Evolutionary conservation across 495 filamentous ascomycete species (phyloP).

Genomic region (Aspergillus conjunctus): DNA sequence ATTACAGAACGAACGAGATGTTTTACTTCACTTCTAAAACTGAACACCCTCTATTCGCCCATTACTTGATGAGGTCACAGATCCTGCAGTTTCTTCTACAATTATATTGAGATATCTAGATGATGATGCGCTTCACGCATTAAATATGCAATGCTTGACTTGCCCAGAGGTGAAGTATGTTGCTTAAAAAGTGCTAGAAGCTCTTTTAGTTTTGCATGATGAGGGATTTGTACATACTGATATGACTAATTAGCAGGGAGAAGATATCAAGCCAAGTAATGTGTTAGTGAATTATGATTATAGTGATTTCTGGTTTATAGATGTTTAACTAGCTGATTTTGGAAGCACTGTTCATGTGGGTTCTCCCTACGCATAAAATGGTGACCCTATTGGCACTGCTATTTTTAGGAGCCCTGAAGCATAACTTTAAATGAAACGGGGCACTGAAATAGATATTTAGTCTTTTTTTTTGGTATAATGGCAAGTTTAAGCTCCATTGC

Average conservation of each 20-base stretch:
- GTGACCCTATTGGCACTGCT: slow-evolving; percentile 37
- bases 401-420: slow-evolving; percentile 46
- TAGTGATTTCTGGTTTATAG: slow-evolving; percentile 36
- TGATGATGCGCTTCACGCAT: slow-evolving; percentile 38
- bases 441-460: slow-evolving; percentile 48
- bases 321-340: slow-evolving; percentile 44
- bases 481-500: slow-evolving; percentile 22
- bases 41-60: slow-evolving; percentile 32
- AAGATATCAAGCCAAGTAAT: slow-evolving; percentile 29
- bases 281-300: slow-evolving; percentile 44
- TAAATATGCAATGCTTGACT: slow-evolving; percentile 35
- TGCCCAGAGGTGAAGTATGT: slow-evolving; percentile 18
- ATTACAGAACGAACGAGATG: slow-evolving; percentile 39
- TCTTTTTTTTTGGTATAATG: slow-evolving; percentile 43
- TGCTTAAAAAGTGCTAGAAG: slow-evolving; percentile 13
- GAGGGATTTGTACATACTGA: slow-evolving; percentile 14
- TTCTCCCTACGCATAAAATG: slow-evolving; percentile 39
- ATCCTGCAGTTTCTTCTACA: slow-evolving; percentile 39
- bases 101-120: slow-evolving; percentile 45
- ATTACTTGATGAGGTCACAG: slow-evolving; percentile 42
- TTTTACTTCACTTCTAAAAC: slow-evolving; percentile 42
- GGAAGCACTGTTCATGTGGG: slow-evolving; percentile 38
- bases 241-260: neutral
- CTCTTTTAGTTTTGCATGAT: slow-evolving; percentile 17
- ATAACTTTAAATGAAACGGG: slow-evolving; percentile 35